Conservation (phyloP, 2,329 filamentous ascomycete species). For the Aspergillus sp. region DNA sequence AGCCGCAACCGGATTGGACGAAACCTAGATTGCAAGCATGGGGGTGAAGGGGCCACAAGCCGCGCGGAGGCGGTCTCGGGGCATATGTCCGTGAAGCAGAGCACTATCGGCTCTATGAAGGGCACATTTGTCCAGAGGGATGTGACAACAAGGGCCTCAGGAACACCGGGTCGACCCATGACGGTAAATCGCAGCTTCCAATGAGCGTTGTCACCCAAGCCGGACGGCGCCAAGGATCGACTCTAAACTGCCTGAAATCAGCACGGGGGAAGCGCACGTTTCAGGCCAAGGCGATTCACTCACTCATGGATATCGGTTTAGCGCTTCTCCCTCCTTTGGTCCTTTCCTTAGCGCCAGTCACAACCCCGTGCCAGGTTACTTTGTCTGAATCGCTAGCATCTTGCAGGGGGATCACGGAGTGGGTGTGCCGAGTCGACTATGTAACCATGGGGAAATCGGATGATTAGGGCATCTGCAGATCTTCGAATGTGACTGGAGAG, state of each 20-base stretch:
- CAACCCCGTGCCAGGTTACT: background rate
- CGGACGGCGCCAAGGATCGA: background rate
- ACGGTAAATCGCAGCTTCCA: background rate
- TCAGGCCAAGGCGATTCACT: background rate
- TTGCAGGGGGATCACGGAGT: background rate
- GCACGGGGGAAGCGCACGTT: background rate
- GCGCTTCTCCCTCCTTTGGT: background rate
- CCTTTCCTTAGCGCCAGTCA: no score
- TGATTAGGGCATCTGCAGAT: background rate
- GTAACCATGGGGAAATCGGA: background rate
- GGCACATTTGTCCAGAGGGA: background rate
- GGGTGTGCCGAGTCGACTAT: background rate
- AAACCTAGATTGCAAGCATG: background rate
- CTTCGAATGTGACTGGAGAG: background rate
- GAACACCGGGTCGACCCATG: background rate
- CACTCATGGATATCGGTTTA: background rate
- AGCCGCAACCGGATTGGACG: background rate
- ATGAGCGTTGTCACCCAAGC: background rate
- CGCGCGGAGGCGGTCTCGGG: background rate
- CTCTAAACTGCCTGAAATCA: background rate
- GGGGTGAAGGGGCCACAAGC: background rate
- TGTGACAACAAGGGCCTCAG: conserved; percentile 1
- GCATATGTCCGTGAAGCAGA: background rate
- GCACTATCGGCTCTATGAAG: background rate
- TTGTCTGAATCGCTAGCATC: background rate